phyloP scores from a whole-genome alignment of 352 stramenopile genomes.

The Phytophthora megakarya region DNA sequence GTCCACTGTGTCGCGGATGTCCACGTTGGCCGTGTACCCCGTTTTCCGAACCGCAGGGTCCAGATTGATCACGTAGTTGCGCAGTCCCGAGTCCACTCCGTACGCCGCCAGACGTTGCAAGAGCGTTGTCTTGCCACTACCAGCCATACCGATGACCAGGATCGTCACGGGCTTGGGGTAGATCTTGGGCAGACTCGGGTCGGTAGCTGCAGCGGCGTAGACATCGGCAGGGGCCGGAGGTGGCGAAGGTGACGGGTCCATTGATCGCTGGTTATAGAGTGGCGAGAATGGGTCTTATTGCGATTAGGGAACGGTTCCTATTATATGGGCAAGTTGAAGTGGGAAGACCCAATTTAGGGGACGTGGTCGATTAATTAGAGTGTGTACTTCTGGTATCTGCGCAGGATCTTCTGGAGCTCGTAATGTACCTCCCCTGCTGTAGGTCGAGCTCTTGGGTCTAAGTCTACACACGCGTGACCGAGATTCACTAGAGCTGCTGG shows the following conservation, averaged over 20 bases:
- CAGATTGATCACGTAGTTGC: slow-evolving; percentile 97
- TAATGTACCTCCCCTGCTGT: slow-evolving; percentile 40
- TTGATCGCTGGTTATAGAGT: slow-evolving; percentile 24
- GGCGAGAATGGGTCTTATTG: slow-evolving; percentile 2
- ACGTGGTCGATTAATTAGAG: slow-evolving; percentile 22
- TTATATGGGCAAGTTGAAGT: slow-evolving; percentile 21
- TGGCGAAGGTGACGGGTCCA: slow-evolving; percentile 25
- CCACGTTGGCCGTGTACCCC: slow-evolving; percentile 96
- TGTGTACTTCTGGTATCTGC: slow-evolving; percentile 39
- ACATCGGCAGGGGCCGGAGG: slow-evolving; percentile 21
- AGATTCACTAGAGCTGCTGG: slow-evolving; percentile 22
- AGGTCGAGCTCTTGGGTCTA: slow-evolving; percentile 30
- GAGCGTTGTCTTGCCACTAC: slow-evolving; percentile 96
- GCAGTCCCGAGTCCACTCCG: slow-evolving; percentile 64
- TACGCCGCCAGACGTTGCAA: slow-evolving; percentile 89
- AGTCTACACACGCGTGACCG: slow-evolving; percentile 35
- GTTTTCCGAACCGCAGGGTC: slow-evolving; percentile 97
- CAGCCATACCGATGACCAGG: slow-evolving; percentile 96
- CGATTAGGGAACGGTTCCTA: neutral
- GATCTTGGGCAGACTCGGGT: slow-evolving; percentile 49
- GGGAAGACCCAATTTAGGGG: slow-evolving; percentile 2
- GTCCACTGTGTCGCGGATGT: slow-evolving; percentile 99
- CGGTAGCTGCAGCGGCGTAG: slow-evolving; percentile 24
- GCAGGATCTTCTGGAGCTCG: slow-evolving; percentile 36
- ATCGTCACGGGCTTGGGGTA: slow-evolving; percentile 78